phyloP scores from a whole-genome alignment of 805 yeast species.

The Sugiyamaella mastotermitis region DNA sequence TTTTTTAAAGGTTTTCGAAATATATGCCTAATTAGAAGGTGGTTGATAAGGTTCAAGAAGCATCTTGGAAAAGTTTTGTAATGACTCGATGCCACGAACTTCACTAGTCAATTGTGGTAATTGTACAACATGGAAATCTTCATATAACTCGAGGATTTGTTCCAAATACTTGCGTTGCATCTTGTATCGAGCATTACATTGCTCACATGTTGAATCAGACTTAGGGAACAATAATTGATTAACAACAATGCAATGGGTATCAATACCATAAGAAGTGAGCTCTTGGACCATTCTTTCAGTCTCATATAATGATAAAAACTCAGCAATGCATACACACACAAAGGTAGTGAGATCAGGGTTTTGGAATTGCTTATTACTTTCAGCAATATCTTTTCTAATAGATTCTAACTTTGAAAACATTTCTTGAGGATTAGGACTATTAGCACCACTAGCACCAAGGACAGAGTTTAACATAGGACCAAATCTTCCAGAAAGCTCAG shows the following conservation, averaged over 20 bases:
- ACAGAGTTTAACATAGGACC: constrained; percentile 85
- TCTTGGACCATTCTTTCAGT: constrained; percentile 98
- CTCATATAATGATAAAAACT: constrained; percentile 90
- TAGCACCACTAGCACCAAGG: constrained; percentile 50
- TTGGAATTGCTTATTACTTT: constrained; percentile 91
- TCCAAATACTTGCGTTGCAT: constrained; percentile 94
- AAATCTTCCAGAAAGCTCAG: constrained; percentile 75
- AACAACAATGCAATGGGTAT: constrained; percentile 92
- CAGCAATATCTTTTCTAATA: constrained; percentile 71
- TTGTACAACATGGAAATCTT: constrained; percentile 93
- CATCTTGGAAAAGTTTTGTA: constrained; percentile 77
- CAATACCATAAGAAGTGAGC: constrained; percentile 89
- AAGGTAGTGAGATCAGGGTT: constrained; percentile 90
- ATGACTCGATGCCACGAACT: constrained; percentile 85
- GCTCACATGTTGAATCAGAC: constrained; percentile 62
- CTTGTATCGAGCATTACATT: constrained; percentile 88
- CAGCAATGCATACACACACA: constrained; percentile 96
- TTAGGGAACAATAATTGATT: constrained; percentile 90
- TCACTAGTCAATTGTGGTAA: constrained; percentile 94
- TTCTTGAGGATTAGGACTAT: constrained; percentile 42
- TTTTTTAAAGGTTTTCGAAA: no score
- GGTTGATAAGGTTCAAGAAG: constrained; percentile 65
- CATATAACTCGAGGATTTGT: constrained; percentile 93
- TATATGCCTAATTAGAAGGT: no score
- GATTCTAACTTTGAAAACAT: constrained; percentile 74